Conservation (phyloP, 2,329 filamentous ascomycete genomes). For the Sporothrix sp. region DNA sequence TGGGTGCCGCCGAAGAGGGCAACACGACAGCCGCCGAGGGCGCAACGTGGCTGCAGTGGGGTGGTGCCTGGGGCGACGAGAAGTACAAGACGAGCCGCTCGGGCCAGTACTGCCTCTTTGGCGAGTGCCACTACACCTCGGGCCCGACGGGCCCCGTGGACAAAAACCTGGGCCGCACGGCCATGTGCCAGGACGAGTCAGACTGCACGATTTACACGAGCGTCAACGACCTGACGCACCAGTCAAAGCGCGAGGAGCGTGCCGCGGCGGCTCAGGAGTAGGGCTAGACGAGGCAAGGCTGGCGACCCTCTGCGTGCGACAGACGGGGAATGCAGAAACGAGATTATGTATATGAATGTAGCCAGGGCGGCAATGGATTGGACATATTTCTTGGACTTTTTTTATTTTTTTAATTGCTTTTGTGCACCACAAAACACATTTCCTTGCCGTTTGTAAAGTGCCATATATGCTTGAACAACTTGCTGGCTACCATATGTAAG, state of each 20-base stretch:
- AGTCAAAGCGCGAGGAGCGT: conserved; percentile 9
- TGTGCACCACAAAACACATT: too few relatives aligned
- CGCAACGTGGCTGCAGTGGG: conserved; percentile 18
- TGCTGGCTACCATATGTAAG: too few relatives aligned
- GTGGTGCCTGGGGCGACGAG: conserved; percentile 21
- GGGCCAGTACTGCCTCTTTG: conserved; percentile 19
- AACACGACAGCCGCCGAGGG: neutral
- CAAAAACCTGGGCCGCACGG: conserved; percentile 20
- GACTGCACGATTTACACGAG: conserved; percentile 15
- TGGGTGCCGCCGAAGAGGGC: conserved; percentile 12
- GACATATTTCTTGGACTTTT: too few relatives aligned
- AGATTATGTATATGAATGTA: too few relatives aligned
- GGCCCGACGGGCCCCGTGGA: conserved; percentile 19
- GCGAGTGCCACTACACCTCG: conserved; percentile 19
- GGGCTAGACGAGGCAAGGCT: too few relatives aligned
- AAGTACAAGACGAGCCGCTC: conserved; percentile 14
- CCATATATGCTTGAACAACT: too few relatives aligned
- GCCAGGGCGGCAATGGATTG: too few relatives aligned
- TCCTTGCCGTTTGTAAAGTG: too few relatives aligned
- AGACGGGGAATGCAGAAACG: too few relatives aligned
- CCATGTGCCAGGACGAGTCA: conserved; percentile 17
- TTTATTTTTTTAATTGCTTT: too few relatives aligned
- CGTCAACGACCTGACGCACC: conserved; percentile 17
- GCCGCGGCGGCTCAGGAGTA: too few relatives aligned
- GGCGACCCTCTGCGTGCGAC: too few relatives aligned